Conservation (phyloP, 208 protist genomes). For the Trypanosoma mega region DNA sequence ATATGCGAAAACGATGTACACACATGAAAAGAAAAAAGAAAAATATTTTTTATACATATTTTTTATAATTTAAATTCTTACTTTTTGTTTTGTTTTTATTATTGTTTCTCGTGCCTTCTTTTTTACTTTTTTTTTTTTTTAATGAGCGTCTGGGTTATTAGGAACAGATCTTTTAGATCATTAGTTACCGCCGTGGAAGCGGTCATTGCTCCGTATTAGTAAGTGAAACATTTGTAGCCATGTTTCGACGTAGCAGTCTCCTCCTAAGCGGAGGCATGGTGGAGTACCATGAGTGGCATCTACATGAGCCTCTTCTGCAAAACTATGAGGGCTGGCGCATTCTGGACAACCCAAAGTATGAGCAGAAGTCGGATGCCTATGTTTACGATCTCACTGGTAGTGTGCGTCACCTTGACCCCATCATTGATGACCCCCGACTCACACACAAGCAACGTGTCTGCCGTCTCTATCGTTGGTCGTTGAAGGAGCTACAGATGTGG, state of each 20-base stretch:
- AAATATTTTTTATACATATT: too few relatives aligned
- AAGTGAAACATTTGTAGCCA: too few relatives aligned
- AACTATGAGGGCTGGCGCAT: slow-evolving; percentile 93
- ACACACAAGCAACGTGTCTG: slow-evolving; percentile 92
- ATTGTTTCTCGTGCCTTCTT: too few relatives aligned
- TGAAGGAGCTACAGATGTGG: slow-evolving; percentile 90
- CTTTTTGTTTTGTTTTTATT: too few relatives aligned
- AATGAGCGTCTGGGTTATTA: too few relatives aligned
- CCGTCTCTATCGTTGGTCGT: slow-evolving; percentile 87
- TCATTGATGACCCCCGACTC: slow-evolving; percentile 91
- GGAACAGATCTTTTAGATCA: too few relatives aligned
- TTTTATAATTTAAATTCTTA: too few relatives aligned
- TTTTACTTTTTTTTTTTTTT: too few relatives aligned
- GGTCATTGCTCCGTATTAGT: too few relatives aligned
- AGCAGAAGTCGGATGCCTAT: slow-evolving; percentile 76
- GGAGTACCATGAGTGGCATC: slow-evolving; percentile 92
- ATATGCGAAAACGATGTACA: too few relatives aligned
- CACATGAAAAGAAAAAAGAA: too few relatives aligned
- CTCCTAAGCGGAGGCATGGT: slow-evolving; percentile 80
- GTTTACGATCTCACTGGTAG: slow-evolving; percentile 76
- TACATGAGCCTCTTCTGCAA: slow-evolving; percentile 87
- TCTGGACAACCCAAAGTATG: slow-evolving; percentile 88
- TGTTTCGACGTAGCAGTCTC: slow-evolving; percentile 77
- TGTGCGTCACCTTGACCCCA: slow-evolving; percentile 88
- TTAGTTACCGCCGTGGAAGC: too few relatives aligned